phyloP scores from a whole-genome alignment of 305 asterid species.

The Caryopteris hybrid region DNA sequence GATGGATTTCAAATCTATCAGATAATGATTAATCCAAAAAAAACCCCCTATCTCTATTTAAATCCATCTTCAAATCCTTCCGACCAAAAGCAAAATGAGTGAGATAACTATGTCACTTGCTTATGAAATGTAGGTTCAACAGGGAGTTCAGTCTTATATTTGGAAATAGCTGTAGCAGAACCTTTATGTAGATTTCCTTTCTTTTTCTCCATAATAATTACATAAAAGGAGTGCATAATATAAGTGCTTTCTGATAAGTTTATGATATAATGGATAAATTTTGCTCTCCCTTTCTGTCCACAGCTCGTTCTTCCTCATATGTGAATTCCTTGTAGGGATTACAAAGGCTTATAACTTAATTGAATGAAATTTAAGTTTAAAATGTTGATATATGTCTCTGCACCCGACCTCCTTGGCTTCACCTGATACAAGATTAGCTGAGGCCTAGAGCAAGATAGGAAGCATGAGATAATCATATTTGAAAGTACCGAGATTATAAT shows the following conservation, averaged over 20 bases:
- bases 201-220: not conserved
- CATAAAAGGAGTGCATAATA: not conserved
- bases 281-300: not conserved
- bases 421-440: not conserved
- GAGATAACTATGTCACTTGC: not conserved
- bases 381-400: not conserved
- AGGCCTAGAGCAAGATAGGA: not conserved
- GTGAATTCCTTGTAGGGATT: not conserved
- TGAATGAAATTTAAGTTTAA: not conserved
- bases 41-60: not conserved
- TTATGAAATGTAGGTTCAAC: not conserved
- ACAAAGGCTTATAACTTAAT: not conserved
- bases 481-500: not conserved
- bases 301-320: not conserved
- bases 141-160: not conserved
- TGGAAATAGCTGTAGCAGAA: not conserved
- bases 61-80: not conserved
- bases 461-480: not conserved
- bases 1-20: not conserved
- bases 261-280: not conserved
- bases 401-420: not conserved
- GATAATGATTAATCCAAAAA: not conserved
- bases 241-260: not conserved
- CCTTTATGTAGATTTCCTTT: not conserved
- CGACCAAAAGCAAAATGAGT: not conserved